Evolutionary conservation across 495 filamentous ascomycete genomes (phyloP).

Genomic region (Peziza echinospora): DNA sequence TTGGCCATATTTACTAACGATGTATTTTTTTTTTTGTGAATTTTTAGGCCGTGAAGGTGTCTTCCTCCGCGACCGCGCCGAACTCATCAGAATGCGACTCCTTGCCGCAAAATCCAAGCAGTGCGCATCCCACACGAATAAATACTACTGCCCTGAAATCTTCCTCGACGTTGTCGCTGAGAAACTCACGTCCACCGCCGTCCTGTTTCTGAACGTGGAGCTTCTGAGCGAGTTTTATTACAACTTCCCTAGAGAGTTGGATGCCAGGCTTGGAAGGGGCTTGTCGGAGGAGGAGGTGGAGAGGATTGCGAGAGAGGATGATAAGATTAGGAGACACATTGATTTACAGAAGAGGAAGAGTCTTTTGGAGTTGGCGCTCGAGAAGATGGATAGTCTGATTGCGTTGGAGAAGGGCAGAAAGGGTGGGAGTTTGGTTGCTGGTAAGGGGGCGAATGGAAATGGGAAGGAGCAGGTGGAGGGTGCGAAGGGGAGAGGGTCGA

Average conservation of each 20-base stretch:
- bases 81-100: conserved; percentile 76
- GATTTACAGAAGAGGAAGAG: conserved; percentile 85
- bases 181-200: conserved; percentile 82
- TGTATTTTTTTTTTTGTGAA: no score
- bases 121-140: conserved; percentile 60
- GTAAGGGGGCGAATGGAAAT: background rate
- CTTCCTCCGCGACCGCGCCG: conserved; percentile 77
- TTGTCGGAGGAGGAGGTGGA: conserved; percentile 63
- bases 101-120: conserved; percentile 68
- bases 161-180: conserved; percentile 94
- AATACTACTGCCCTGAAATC: conserved; percentile 91
- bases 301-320: conserved; percentile 77
- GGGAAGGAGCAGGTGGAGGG: background rate
- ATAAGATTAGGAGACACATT: conserved; percentile 66
- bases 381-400: conserved; percentile 78
- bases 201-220: conserved; percentile 95
- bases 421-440: background rate
- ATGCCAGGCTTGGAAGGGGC: conserved; percentile 61
- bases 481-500: background rate
- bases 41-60: conserved; percentile 71
- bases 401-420: conserved; percentile 37
- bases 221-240: conserved; percentile 93
- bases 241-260: conserved; percentile 83
- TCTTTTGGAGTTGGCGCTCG: conserved; percentile 69
- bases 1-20: conserved; percentile 9